phyloP scores from a whole-genome alignment of 768 basidiomycete genomes.

The Arthromyces matolae region DNA sequence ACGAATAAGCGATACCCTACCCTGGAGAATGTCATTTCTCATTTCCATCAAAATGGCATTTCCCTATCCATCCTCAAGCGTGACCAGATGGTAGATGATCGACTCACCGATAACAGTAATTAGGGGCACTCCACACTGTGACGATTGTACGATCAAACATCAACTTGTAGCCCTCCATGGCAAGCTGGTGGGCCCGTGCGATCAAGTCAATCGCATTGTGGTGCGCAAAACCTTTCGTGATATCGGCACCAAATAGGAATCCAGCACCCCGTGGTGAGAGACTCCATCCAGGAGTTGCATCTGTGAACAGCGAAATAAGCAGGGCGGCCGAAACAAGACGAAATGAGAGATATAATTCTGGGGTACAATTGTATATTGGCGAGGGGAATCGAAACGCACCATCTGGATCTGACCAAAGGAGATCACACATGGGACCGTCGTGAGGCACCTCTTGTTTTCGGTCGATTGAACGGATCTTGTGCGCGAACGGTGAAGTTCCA shows the following conservation, averaged over 20 bases:
- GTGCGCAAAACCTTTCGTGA: slow-evolving; percentile 86
- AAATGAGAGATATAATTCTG: too few relatives aligned
- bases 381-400: slow-evolving; percentile 45
- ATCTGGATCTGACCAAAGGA: slow-evolving; percentile 99
- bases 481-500: neutral
- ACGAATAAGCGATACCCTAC: too few relatives aligned
- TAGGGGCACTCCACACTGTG: slow-evolving; percentile 97
- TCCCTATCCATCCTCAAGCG: too few relatives aligned
- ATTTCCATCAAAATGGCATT: too few relatives aligned
- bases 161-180: slow-evolving; percentile 95
- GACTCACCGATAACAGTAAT: slow-evolving; percentile 93
- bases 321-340: neutral
- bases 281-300: slow-evolving; percentile 94
- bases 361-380: too few relatives aligned
- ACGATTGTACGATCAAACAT: slow-evolving; percentile 96
- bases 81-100: too few relatives aligned
- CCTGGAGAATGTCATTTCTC: too few relatives aligned
- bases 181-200: slow-evolving; percentile 95
- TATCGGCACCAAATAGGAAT: slow-evolving; percentile 90
- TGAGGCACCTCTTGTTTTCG: slow-evolving; percentile 97
- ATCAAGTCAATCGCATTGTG: slow-evolving; percentile 92
- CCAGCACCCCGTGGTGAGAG: slow-evolving; percentile 97
- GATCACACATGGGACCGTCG: slow-evolving; percentile 97
- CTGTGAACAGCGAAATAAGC: slow-evolving; percentile 31
- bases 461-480: slow-evolving; percentile 89